A percentile compares a stretch with the other conserved stretches of the same genome.
phyloP scores from a whole-genome alignment of 2,329 filamentous ascomycete species.

The Alternaria longipes region DNA sequence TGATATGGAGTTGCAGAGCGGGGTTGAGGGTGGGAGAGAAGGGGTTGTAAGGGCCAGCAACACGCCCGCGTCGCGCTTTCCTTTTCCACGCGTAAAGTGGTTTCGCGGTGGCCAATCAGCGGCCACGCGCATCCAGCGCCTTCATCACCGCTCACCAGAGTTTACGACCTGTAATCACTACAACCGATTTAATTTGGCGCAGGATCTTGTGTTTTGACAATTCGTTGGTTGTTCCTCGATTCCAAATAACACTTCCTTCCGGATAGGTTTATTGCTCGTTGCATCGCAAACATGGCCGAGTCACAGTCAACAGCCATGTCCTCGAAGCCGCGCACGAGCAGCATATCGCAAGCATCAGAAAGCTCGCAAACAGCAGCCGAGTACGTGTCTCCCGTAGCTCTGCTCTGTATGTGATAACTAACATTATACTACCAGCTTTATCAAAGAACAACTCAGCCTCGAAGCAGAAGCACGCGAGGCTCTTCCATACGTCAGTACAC shows the following conservation, averaged over 20 bases:
- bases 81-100: slow-evolving; percentile 32
- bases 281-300: slow-evolving; percentile 36
- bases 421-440: slow-evolving; percentile 68
- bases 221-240: too few relatives aligned
- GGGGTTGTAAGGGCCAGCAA: slow-evolving; percentile 14
- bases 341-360: slow-evolving; percentile 58
- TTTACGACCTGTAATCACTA: background rate
- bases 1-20: slow-evolving; percentile 8
- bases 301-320: slow-evolving; percentile 32
- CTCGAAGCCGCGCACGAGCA: slow-evolving; percentile 47
- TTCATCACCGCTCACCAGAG: slow-evolving; percentile 7
- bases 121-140: slow-evolving; percentile 16
- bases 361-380: slow-evolving; percentile 65
- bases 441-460: slow-evolving; percentile 86
- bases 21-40: slow-evolving; percentile 13
- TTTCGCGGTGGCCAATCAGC: slow-evolving; percentile 27
- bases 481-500: slow-evolving; percentile 79
- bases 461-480: slow-evolving; percentile 96
- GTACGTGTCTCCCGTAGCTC: slow-evolving; percentile 29
- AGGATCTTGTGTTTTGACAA: background rate
- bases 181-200: background rate
- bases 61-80: slow-evolving; percentile 28
- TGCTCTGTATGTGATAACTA: background rate
- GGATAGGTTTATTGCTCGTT: background rate
- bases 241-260: background rate